A percentile compares a stretch with the other conserved stretches of the same genome.
phyloP scores from a whole-genome alignment of 192 early-diverging fungal genomes.

The Martensiomyces pterosporus region DNA sequence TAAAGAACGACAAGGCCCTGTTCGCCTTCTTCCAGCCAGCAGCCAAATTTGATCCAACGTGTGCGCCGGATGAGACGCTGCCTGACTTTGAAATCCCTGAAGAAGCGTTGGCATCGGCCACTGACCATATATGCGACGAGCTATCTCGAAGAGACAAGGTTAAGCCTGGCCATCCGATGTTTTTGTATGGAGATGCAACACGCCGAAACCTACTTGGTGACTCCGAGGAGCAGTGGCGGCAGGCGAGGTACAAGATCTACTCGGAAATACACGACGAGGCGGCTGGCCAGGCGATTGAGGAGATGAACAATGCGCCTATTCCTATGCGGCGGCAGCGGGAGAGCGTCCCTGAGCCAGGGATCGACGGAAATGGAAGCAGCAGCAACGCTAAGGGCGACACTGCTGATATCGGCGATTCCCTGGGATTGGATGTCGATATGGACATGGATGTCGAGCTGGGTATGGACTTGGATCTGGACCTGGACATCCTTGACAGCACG shows the following conservation, averaged over 20 bases:
- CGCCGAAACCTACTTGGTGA: conserved; percentile 38
- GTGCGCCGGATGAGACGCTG: conserved; percentile 28
- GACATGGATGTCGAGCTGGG: conserved; percentile 41
- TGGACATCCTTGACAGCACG: conserved; percentile 9
- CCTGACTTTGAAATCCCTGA: conserved; percentile 44
- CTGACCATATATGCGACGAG: conserved; percentile 15
- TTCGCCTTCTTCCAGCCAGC: conserved; percentile 35
- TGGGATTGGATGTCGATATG: conserved; percentile 16
- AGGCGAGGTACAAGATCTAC: conserved; percentile 21
- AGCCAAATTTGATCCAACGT: conserved; percentile 29
- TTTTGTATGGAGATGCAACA: conserved; percentile 17
- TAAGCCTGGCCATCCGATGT: conserved; percentile 34
- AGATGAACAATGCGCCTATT: conserved; percentile 37
- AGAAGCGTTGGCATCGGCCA: conserved; percentile 12
- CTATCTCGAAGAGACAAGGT: conserved; percentile 19
- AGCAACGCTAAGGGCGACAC: not conserved
- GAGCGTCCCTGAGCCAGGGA: no score
- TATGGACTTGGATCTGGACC: conserved; percentile 26
- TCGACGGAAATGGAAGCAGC: not conserved
- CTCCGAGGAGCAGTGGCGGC: conserved; percentile 36
- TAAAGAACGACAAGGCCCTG: conserved; percentile 30
- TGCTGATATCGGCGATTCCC: conserved; percentile 1
- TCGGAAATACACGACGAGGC: conserved; percentile 29
- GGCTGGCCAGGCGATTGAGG: conserved; percentile 26
- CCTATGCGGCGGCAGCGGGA: conserved; percentile 16